A percentile compares a stretch with the other conserved stretches of the same genome.
These are phyloP conservation scores for Dactylonectria macrodidyma DNA, from an alignment of 2,329 filamentous ascomycete genomes.

Conservation along the genomic window DNA sequence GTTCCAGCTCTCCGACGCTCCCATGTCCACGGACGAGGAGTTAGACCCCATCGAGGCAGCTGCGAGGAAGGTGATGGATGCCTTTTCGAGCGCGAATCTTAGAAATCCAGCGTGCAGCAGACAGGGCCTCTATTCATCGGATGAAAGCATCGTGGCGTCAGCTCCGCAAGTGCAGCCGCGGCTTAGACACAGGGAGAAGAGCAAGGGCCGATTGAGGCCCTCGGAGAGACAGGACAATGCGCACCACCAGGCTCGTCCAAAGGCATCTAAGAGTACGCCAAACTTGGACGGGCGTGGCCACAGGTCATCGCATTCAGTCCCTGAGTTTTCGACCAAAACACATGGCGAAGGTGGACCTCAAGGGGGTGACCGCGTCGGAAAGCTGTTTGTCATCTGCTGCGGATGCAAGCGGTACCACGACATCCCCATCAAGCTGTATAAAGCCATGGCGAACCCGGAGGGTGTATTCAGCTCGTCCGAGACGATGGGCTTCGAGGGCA, in stretches of 20 bases:
- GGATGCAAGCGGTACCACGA: conserved; percentile 76
- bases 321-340: conserved; percentile 33
- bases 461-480: conserved; percentile 65
- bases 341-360: conserved; percentile 33
- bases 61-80: conserved; percentile 51
- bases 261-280: conserved; percentile 30
- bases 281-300: conserved; percentile 31
- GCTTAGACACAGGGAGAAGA: conserved; percentile 49
- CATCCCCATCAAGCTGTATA: conserved; percentile 75
- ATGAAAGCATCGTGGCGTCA: conserved; percentile 47
- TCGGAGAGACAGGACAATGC: conserved; percentile 22
- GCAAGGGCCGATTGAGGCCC: conserved; percentile 38
- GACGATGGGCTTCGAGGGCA: conserved; percentile 66
- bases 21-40: conserved; percentile 35
- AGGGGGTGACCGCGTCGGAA: conserved; percentile 65
- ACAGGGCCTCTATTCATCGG: conserved; percentile 35
- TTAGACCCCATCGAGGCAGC: conserved; percentile 51
- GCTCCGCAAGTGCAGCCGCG: conserved; percentile 58
- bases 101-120: conserved; percentile 35
- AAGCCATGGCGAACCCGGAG: conserved; percentile 74
- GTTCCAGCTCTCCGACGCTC: conserved; percentile 38
- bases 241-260: conserved; percentile 15
- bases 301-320: conserved; percentile 34
- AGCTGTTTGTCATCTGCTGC: conserved; percentile 78
- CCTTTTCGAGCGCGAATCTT: conserved; percentile 48